phyloP scores from a whole-genome alignment of 2,329 filamentous ascomycete species.

The Elsinoe necatrix region DNA sequence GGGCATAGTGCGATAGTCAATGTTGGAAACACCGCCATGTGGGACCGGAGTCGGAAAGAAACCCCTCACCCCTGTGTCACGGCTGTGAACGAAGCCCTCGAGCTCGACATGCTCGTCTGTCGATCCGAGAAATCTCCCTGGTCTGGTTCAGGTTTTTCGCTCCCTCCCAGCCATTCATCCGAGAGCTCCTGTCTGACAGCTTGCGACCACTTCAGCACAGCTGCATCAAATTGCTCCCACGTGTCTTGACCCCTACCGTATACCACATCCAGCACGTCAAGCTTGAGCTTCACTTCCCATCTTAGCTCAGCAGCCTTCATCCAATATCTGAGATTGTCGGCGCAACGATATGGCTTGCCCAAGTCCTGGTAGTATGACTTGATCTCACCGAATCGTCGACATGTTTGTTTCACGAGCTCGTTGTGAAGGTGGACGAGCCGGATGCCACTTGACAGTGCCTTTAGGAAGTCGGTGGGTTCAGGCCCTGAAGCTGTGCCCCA shows the following conservation, averaged over 20 bases:
- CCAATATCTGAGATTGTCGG: conserved; percentile 94
- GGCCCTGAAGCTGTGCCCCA: conserved; percentile 54
- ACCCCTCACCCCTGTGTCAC: conserved; percentile 11
- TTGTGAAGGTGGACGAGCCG: conserved; percentile 85
- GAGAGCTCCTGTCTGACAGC: conserved; percentile 76
- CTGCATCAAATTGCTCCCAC: conserved; percentile 76
- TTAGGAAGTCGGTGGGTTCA: conserved; percentile 63
- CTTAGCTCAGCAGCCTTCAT: conserved; percentile 89
- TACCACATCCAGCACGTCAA: conserved; percentile 82
- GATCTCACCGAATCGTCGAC: conserved; percentile 80
- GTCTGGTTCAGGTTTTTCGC: not conserved
- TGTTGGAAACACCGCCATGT: conserved; percentile 8
- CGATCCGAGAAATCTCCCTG: conserved; percentile 11
- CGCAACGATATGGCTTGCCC: conserved; percentile 83
- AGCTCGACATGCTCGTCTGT: not conserved
- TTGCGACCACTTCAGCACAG: conserved; percentile 73
- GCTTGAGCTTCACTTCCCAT: conserved; percentile 75
- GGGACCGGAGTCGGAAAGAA: conserved; percentile 7
- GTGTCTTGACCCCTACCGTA: conserved; percentile 60
- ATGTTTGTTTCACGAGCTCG: conserved; percentile 72
- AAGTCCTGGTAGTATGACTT: conserved; percentile 86
- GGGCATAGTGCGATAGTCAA: conserved; percentile 3
- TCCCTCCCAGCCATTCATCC: conserved; percentile 49
- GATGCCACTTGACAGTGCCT: conserved; percentile 66
- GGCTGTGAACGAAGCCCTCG: not conserved